phyloP scores from a whole-genome alignment of 495 filamentous ascomycete genomes.

The Aspergillus indologenus region DNA sequence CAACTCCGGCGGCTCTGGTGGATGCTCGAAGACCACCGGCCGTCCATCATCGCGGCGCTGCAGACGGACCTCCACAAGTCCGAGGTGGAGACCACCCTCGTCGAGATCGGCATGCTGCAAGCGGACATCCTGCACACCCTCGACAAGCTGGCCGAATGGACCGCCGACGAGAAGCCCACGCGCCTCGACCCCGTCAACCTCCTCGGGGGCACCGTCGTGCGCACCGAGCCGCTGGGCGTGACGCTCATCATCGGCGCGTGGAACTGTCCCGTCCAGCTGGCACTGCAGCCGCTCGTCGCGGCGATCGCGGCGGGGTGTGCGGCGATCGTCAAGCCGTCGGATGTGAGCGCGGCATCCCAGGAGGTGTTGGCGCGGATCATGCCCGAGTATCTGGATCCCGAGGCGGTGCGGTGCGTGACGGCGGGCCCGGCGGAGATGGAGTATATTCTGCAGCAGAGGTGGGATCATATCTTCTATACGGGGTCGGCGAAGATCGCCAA shows the following conservation, averaged over 20 bases:
- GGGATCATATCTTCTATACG: slow-evolving; percentile 94
- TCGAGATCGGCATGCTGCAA: not conserved
- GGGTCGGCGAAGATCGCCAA: slow-evolving; percentile 68
- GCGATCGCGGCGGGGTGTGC: slow-evolving; percentile 86
- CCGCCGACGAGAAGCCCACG: not conserved
- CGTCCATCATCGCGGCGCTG: not conserved
- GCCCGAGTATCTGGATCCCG: slow-evolving; percentile 63
- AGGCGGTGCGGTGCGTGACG: slow-evolving; percentile 67
- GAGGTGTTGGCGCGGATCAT: slow-evolving; percentile 72
- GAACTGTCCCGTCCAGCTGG: slow-evolving; percentile 79
- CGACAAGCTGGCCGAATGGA: slow-evolving; percentile 1
- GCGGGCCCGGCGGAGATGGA: slow-evolving; percentile 72
- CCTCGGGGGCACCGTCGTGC: slow-evolving; percentile 2
- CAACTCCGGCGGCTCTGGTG: not conserved
- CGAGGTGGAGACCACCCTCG: not conserved
- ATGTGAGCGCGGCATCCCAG: slow-evolving; percentile 64
- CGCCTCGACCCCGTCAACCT: not conserved
- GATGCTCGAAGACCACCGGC: slow-evolving; percentile 1
- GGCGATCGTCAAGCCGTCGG: slow-evolving; percentile 78
- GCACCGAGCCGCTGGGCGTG: slow-evolving; percentile 67
- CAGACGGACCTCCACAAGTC: not conserved
- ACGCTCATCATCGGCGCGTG: slow-evolving; percentile 84
- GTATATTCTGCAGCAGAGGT: slow-evolving; percentile 73
- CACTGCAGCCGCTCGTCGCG: slow-evolving; percentile 71
- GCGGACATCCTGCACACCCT: not conserved